Conservation (phyloP, 257 asterid genomes). For the Echium plantagineum region DNA sequence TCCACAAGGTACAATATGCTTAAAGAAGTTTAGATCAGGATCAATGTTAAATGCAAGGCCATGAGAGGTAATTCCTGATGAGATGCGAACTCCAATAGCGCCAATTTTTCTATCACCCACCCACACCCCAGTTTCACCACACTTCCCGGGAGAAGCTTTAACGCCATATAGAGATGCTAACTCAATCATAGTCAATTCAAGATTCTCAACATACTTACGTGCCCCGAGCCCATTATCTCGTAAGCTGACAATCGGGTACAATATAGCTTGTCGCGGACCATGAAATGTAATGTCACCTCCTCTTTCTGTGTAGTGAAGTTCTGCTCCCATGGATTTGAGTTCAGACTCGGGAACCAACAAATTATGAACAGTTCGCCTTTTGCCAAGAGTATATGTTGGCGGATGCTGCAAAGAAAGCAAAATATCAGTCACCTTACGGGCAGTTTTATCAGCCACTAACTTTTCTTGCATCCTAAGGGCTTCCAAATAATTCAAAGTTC, state of each 20-base stretch:
- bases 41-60: conserved; percentile 60
- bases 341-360: conserved; percentile 43
- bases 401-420: conserved; percentile 62
- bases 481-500: conserved; percentile 39
- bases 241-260: conserved; percentile 56
- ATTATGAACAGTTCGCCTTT: conserved; percentile 51
- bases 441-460: conserved; percentile 38
- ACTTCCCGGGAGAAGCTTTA: conserved; percentile 33
- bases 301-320: conserved; percentile 52
- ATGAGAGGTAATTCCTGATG: conserved; percentile 63
- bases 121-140: conserved; percentile 71
- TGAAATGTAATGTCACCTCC: conserved; percentile 84
- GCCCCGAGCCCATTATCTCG: conserved; percentile 59
- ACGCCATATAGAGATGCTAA: conserved; percentile 50
- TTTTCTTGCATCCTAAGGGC: conserved; percentile 59
- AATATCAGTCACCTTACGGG: conserved; percentile 32
- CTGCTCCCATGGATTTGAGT: conserved; percentile 51
- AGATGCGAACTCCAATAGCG: conserved; percentile 55
- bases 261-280: conserved; percentile 60
- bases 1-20: conserved; percentile 77
- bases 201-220: conserved; percentile 57
- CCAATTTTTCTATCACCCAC: conserved; percentile 55
- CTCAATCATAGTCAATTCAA: conserved; percentile 57
- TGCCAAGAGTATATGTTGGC: conserved; percentile 68
- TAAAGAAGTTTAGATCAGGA: conserved; percentile 59